Conservation (phyloP, 441 rosid genomes). For the Gossypium lobatum region DNA sequence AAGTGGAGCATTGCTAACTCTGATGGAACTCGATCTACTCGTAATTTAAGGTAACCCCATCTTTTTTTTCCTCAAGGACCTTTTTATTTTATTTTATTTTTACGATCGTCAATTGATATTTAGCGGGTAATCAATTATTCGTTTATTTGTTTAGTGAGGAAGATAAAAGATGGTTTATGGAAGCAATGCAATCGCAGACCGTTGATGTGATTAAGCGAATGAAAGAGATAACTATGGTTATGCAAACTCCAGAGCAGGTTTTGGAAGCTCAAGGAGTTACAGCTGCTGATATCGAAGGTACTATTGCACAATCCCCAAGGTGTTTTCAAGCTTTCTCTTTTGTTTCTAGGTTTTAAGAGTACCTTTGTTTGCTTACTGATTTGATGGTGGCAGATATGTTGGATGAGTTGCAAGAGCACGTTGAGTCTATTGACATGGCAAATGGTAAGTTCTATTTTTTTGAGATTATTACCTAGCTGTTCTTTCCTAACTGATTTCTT, state of each 20-base stretch:
- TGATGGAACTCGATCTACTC: conserved; percentile 44
- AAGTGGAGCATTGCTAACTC: conserved; percentile 83
- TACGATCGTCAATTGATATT: neutral
- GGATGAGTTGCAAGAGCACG: conserved; percentile 95
- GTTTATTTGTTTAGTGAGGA: conserved; percentile 47
- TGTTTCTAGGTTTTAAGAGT: neutral
- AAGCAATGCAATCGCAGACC: conserved; percentile 79
- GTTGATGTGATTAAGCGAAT: conserved; percentile 73
- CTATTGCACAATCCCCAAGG: neutral
- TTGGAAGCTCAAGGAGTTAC: conserved; percentile 86
- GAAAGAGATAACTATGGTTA: conserved; percentile 81
- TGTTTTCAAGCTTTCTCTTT: neutral
- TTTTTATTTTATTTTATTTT: neutral
- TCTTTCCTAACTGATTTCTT: neutral
- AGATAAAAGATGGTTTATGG: conserved; percentile 88
- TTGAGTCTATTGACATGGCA: conserved; percentile 85
- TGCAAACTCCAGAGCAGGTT: conserved; percentile 68
- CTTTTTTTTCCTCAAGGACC: neutral
- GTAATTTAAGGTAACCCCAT: conserved; percentile 44
- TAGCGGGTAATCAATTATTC: neutral
- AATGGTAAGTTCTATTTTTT: conserved; percentile 42
- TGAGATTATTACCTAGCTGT: neutral
- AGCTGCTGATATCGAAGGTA: conserved; percentile 77
- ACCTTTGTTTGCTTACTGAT: neutral
- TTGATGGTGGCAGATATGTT: conserved; percentile 54